Evolutionary conservation across 2,329 filamentous ascomycete species (phyloP), one percentile per base, ranked within the genome.

Genomic region (Lasiodiplodia sp.): DNA sequence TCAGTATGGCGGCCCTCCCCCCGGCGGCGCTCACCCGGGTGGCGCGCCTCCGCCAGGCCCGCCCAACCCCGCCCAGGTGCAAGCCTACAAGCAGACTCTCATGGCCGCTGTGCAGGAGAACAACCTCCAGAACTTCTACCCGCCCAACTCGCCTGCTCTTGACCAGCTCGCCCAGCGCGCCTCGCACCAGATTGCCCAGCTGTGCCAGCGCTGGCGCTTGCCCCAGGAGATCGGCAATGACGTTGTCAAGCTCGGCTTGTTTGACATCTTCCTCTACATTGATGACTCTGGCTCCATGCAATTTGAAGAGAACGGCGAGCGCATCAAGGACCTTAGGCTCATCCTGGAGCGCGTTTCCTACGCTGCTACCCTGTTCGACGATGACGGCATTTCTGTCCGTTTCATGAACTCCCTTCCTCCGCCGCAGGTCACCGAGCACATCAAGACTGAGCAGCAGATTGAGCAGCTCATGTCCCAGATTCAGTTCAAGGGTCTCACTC

Each of bases 231-330:
- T 90, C 69, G 88, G 86, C 56, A 87, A 85, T 67, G 88, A 90
- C 75, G 85, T 90, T 69, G 86, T 89, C 74, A 88, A 89, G 75
- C 81, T 90, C 31, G 83, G 86, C 4, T 79, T 90, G 31, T 90
- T 87, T 76, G 88, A 90, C 73, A 84, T 90, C 47, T 81, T 89
- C 55, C 79, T 90, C 60, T 90, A 88, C 75, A 87, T 90, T 67
- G 80, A 91, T 72, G 89, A 92, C 80, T 90, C 87, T 75, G 89
- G 90, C 53, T 91, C 89, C 23, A 91, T 92, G 84, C 83, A 87
- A 68, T 91, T 91, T 71, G 88, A 91, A 73, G 88, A 91, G 75
- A 85, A 87, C 68, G 89, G 89, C 53, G 85, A 88, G 73, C 87
- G 90, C 70, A 90, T 91, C 79, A 86, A 89, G 71, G 89, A 91